Evolutionary conservation across 2,329 filamentous ascomycete species (phyloP).

Genomic region (Cordyceps fumosorosea): DNA sequence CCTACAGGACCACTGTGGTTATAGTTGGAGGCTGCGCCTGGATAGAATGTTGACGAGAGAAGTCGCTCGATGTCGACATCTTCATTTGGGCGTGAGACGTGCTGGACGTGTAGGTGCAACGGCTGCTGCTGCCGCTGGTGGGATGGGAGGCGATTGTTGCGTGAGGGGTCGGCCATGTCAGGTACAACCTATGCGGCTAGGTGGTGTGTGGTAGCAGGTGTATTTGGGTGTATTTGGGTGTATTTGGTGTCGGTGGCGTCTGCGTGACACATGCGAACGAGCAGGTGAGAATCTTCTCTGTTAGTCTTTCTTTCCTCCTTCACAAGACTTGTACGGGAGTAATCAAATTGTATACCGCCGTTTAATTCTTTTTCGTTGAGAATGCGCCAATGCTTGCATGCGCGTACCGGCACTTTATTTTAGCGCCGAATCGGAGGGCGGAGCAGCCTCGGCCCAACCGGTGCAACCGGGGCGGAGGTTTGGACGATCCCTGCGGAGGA

Average conservation of each 20-base stretch:
- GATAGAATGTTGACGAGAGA: slow-evolving; percentile 7
- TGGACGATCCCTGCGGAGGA: background rate
- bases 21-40: background rate
- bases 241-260: background rate
- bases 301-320: no score
- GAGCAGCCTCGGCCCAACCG: slow-evolving; percentile 2
- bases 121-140: background rate
- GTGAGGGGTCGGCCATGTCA: background rate
- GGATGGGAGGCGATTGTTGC: background rate
- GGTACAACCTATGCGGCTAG: background rate
- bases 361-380: background rate
- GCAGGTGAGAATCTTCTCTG: background rate
- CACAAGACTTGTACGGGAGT: background rate
- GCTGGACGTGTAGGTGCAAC: background rate
- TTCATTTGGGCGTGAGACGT: background rate
- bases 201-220: background rate
- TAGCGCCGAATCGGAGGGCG: background rate
- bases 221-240: background rate
- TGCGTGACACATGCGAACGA: background rate
- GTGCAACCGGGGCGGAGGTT: background rate
- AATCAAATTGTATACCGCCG: background rate
- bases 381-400: background rate
- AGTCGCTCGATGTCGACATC: slow-evolving; percentile 3
- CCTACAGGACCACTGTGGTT: background rate
- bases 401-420: background rate